Conservation (phyloP, 2,329 filamentous ascomycete species). For the Ciborinia camelliae region DNA sequence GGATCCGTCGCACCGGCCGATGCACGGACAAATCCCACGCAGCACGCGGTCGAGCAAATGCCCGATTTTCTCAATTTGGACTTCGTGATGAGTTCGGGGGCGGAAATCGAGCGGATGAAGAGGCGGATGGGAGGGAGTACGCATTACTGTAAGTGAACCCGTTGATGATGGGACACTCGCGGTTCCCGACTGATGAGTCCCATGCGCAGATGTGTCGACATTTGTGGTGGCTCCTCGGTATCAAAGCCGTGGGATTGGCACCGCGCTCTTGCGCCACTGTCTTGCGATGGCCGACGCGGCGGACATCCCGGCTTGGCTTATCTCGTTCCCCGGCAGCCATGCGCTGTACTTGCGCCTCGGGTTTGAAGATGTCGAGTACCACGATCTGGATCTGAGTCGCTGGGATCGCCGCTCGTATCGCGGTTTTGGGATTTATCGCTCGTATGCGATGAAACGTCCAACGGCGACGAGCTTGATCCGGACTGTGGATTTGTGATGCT, state of each 20-base stretch:
- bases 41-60: background rate
- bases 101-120: background rate
- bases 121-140: background rate
- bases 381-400: background rate
- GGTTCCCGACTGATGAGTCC: background rate
- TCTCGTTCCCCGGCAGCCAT: background rate
- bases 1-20: background rate
- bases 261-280: no score
- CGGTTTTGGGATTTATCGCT: background rate
- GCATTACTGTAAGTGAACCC: background rate
- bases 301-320: background rate
- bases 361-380: background rate
- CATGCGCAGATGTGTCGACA: background rate
- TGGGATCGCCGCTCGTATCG: background rate
- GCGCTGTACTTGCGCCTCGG: background rate
- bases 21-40: background rate
- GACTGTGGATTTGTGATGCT: no score
- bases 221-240: background rate
- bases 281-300: background rate
- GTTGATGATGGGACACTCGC: background rate
- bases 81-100: background rate
- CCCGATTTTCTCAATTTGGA: background rate
- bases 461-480: no score
- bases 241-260: background rate
- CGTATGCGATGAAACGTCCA: background rate